Conservation (phyloP, 2,329 filamentous ascomycete species). For the Myriosclerotinia curreyana region DNA sequence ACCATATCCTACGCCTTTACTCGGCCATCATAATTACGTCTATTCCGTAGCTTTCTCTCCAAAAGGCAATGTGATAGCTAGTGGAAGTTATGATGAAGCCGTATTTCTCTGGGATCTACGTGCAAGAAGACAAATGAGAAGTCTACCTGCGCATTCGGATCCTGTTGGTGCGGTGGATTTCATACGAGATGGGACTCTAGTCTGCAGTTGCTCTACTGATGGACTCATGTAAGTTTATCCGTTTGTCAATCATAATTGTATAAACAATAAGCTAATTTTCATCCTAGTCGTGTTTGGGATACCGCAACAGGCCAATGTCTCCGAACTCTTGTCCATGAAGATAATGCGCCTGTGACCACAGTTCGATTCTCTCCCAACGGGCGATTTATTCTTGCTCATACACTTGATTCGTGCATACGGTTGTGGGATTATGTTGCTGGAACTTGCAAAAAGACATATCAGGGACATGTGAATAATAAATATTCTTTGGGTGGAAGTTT, state of each 20-base stretch:
- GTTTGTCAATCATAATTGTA: background rate
- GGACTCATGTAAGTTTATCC: conserved; percentile 67
- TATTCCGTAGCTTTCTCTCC: conserved; percentile 95
- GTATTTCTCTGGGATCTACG: conserved; percentile 96
- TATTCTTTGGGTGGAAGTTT: conserved; percentile 87
- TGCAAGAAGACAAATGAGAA: conserved; percentile 82
- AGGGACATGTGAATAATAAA: conserved; percentile 80
- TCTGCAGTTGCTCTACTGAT: conserved; percentile 88
- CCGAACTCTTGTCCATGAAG: conserved; percentile 91
- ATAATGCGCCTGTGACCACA: conserved; percentile 83
- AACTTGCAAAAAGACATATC: conserved; percentile 92
- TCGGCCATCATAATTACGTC: conserved; percentile 94
- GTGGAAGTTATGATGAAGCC: conserved; percentile 94
- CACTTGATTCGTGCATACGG: conserved; percentile 82
- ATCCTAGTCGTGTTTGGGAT: conserved; percentile 79
- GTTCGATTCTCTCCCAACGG: conserved; percentile 95
- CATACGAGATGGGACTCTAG: conserved; percentile 83
- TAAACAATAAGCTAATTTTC: conserved; percentile 18
- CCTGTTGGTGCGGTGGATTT: conserved; percentile 94
- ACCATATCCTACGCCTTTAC: conserved; percentile 55
- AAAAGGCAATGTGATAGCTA: conserved; percentile 94
- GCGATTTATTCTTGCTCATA: conserved; percentile 87
- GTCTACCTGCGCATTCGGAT: conserved; percentile 89
- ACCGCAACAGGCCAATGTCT: conserved; percentile 92
- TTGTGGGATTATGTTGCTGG: conserved; percentile 95